Evolutionary conservation across 495 filamentous ascomycete genomes (phyloP), one percentile per base, ranked within the genome.

Genomic region (Cudoniella acicularis): DNA sequence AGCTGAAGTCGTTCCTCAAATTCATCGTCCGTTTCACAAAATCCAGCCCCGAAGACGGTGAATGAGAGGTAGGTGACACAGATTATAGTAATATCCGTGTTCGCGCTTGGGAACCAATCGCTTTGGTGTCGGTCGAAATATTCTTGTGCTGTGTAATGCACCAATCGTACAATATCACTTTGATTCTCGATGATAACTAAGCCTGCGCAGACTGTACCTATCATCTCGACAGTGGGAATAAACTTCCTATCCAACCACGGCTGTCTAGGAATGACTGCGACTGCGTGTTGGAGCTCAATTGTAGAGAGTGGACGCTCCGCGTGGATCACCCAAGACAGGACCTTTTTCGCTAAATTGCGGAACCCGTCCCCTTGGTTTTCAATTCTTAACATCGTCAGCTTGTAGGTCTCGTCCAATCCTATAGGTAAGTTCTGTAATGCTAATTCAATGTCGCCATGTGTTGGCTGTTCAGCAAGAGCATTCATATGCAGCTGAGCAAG

Each of bases 61-160:
- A 36, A 36, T 4, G 30, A 36, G 30, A 36, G 30, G 13, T 80
- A 81, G 0, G 72, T 76, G 45, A 76, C 23, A 61, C 79, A 82
- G 16, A 55, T 65, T 17, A 18, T 57, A n/a, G 75, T 61, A 16
- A 83, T 73, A 10, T 64, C 46, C 2, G 30, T 10, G 27, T 75
- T 60, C 2, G 72, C 74, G 53, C 67, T 54, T 10, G 74, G 67
- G 52, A 75, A 73, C 70, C 70, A 76, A 11, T 56, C 46, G 1
- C 54, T 36, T 52, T 61, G 64, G 16, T 61, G 75, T 21, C 65
- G 61, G 20, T 77, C 67, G 42, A 85, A 76, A 63, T 80, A 86
- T 46, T 78, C 73, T 56, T 83, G 75, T 0, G 79, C 71, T 4
- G 82, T 83, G 56, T 80, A 82, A 64, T 85, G 84, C 4, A 83